These are phyloP conservation scores for Collybiopsis confluens DNA, from an alignment of 768 basidiomycete genomes.

Conservation along the genomic window DNA sequence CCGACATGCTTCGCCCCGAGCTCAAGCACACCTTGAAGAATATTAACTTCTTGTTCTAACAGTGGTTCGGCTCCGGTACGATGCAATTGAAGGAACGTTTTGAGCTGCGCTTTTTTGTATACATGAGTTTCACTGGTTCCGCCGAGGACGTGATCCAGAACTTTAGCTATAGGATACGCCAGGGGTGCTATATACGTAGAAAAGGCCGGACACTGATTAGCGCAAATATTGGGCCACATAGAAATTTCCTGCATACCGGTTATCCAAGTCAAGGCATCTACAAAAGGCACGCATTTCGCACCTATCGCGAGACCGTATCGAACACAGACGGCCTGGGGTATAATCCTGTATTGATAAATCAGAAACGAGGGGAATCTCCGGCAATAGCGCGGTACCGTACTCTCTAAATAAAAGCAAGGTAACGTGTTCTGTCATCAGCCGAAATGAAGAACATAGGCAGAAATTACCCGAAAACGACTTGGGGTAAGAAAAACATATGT, in stretches of 20 bases:
- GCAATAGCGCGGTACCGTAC: constrained; percentile 35
- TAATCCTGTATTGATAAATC: constrained; percentile 30
- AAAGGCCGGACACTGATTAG: constrained; percentile 37
- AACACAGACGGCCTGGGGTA: constrained; percentile 75
- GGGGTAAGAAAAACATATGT: too few relatives aligned
- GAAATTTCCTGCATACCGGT: too few relatives aligned
- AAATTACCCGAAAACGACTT: constrained; percentile 79
- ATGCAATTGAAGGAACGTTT: constrained; percentile 77
- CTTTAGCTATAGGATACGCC: constrained; percentile 75
- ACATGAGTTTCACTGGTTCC: constrained; percentile 65
- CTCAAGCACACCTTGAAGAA: constrained; percentile 75
- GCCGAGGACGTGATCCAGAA: constrained; percentile 82
- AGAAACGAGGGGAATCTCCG: constrained; percentile 18
- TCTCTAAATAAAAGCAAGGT: constrained; percentile 53
- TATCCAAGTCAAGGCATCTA: constrained; percentile 68
- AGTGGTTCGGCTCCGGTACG: constrained; percentile 73
- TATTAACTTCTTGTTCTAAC: constrained; percentile 76
- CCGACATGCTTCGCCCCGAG: constrained; percentile 73
- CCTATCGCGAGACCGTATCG: constrained; percentile 81
- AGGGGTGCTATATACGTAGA: constrained; percentile 66
- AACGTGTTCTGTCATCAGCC: not conserved
- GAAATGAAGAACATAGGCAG: not conserved
- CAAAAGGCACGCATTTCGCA: constrained; percentile 71
- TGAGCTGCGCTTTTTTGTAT: constrained; percentile 79
- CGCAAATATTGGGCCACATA: too few relatives aligned